A percentile compares a stretch with the other conserved stretches of the same genome.
Conservation (phyloP, 2,329 filamentous ascomycete species). For the Esteya vermicola region DNA sequence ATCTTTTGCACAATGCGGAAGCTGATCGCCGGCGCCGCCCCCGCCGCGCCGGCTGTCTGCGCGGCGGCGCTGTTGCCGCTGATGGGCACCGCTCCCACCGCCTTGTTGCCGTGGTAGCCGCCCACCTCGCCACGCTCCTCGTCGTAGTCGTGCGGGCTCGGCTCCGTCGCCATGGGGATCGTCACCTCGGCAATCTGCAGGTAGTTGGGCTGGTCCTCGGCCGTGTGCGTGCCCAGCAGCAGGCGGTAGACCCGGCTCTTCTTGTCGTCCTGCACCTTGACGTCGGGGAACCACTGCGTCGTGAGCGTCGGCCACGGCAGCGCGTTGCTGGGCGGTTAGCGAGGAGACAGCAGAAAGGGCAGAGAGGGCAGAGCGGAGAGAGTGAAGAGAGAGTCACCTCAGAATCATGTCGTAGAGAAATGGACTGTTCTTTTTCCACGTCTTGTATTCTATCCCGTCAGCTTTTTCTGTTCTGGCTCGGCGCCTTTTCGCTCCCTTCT, state of each 20-base stretch:
- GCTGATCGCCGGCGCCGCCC: constrained; percentile 47
- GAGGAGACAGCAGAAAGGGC: not conserved
- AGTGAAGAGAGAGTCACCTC: constrained; percentile 31
- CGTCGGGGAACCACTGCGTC: constrained; percentile 95
- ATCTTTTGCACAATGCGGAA: constrained; percentile 94
- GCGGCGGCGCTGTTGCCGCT: too few species aligned
- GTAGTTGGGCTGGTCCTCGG: constrained; percentile 73
- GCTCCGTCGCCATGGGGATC: constrained; percentile 63
- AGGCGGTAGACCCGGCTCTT: constrained; percentile 79
- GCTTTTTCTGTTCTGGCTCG: not conserved
- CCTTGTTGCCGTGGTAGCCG: constrained; percentile 68
- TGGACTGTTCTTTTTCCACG: constrained; percentile 98
- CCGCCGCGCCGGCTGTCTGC: too few species aligned
- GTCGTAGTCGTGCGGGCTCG: constrained; percentile 75
- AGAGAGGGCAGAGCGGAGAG: not conserved
- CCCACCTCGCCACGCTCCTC: constrained; percentile 88
- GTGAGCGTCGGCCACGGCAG: constrained; percentile 96
- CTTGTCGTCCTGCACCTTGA: constrained; percentile 75
- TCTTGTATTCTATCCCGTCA: constrained; percentile 70
- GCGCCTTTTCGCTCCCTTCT: constrained; percentile 1
- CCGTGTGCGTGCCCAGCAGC: constrained; percentile 88
- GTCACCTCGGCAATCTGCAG: constrained; percentile 91
- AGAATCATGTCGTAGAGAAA: constrained; percentile 98
- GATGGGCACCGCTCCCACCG: constrained; percentile 19
- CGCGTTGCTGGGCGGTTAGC: constrained; percentile 49